Base-by-base conservation (phyloP, 768 basidiomycete genomes). In the Russula abietina region DNA sequence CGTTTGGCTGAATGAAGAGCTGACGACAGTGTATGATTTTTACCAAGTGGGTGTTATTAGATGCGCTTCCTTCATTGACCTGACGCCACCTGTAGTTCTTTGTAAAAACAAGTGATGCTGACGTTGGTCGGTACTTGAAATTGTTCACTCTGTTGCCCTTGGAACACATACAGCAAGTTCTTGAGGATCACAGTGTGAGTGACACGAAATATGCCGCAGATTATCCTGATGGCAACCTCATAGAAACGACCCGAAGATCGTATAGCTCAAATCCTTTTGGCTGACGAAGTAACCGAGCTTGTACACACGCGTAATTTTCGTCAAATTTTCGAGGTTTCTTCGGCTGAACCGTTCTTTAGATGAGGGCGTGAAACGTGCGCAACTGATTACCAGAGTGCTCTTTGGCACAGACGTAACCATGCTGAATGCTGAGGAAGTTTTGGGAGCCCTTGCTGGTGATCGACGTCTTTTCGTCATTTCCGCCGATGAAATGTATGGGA, bases 1-100 rank as follows among this genome's bases (percentile, higher is more conserved):
- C 1, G 76, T 99, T 1, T 98, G 96, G 91, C 76, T 99, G 41
- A 86, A 97, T 71, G 76, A 82, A 30, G 70, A 75, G 14, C 72
- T 90, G 70, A 98, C 96, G 3, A 91, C 89, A 66, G 81, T 89
- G 22, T 91, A 91, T 68, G 95, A 98, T 66, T 93, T 99, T 70
- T 98, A 98, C 70, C 97, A 99, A 79, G 96, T 89, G 60, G n/a
- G 46, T 12, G 5, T 19, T 28, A 28, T 39, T 32, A 38, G 11
- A 28, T 55, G 36, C 17, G 10, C 7, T 11, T 50, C 36, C 36
- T 2, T 19, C 17, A 26, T 61, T 57, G 22, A 59, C 9, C 14
- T 16, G 32, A 48, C 11, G 16, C 22, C 54, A 8, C 60, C 36
- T 16, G 14, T 66, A 99, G 96, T 98, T 96, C 76, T 98, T 97